Conservation (phyloP, 2,329 filamentous ascomycete species). For the Aphanocladium album region DNA sequence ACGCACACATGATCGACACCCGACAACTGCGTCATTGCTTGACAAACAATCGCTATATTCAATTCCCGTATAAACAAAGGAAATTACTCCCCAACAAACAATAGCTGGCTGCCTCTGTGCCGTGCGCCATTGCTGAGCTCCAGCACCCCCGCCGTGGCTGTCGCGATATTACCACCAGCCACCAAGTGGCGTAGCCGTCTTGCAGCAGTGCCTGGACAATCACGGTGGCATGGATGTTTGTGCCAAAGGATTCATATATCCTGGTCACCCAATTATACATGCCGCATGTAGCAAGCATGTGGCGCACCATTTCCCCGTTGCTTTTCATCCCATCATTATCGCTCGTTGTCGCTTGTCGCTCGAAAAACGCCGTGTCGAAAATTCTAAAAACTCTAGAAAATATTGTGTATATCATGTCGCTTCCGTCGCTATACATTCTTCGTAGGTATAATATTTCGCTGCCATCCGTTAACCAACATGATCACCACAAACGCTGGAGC, state of each 20-base stretch:
- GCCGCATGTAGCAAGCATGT: not conserved
- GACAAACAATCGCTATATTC: not conserved
- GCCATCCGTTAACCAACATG: not conserved
- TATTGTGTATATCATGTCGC: not conserved
- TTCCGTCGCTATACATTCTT: not conserved
- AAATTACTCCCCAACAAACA: not conserved
- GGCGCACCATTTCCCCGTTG: not conserved
- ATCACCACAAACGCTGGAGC: not conserved
- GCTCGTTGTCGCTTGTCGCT: not conserved
- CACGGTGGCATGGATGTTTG: no score
- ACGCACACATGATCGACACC: not conserved
- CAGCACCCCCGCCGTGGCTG: conserved; percentile 6
- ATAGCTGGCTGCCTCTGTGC: not conserved
- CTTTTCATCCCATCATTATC: not conserved
- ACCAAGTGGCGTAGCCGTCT: not conserved
- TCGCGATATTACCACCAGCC: not conserved
- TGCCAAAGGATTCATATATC: not conserved
- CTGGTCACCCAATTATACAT: not conserved
- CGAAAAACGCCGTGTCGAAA: not conserved
- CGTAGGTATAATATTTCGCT: not conserved
- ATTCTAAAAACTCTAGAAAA: not conserved
- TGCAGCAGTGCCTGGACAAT: not conserved
- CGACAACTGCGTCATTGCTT: not conserved
- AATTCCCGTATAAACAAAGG: not conserved
- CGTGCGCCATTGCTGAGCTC: not conserved